These are phyloP conservation scores for Colletotrichum sp. DNA, from an alignment of 2,329 filamentous ascomycete species.

Conservation along the genomic window DNA sequence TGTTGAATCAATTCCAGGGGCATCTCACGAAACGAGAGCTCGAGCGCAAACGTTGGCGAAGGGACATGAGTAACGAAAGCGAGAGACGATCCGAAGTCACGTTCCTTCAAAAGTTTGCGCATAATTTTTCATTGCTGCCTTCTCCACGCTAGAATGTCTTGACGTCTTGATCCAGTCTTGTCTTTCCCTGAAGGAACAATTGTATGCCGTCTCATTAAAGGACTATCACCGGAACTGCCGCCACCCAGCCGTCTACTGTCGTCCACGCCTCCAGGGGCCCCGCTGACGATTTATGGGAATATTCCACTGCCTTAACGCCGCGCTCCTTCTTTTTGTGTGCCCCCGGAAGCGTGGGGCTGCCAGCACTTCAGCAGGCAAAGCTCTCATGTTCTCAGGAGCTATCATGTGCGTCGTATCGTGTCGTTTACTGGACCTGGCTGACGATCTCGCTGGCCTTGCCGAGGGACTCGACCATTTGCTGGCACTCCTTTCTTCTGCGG, in stretches of 20 bases:
- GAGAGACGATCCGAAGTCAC: neutral
- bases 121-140: conserved; percentile 10
- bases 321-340: conserved; percentile 12
- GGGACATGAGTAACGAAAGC: neutral
- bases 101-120: neutral
- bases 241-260: conserved; percentile 4
- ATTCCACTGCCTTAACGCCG: conserved; percentile 17
- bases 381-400: conserved; percentile 8
- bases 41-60: neutral
- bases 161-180: conserved; percentile 3
- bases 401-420: neutral
- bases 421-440: conserved; percentile 70
- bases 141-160: conserved; percentile 3
- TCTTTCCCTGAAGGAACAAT: conserved; percentile 12
- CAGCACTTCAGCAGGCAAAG: conserved; percentile 4
- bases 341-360: conserved; percentile 17
- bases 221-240: conserved; percentile 12
- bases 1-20: neutral
- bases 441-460: conserved; percentile 94
- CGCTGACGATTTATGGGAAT: conserved; percentile 16
- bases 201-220: conserved; percentile 19
- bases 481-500: conserved; percentile 94
- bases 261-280: conserved; percentile 13
- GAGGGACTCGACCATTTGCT: conserved; percentile 98
- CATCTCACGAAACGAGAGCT: neutral